phyloP scores from a whole-genome alignment of 1,139 yeast species.

The Candida anutae region DNA sequence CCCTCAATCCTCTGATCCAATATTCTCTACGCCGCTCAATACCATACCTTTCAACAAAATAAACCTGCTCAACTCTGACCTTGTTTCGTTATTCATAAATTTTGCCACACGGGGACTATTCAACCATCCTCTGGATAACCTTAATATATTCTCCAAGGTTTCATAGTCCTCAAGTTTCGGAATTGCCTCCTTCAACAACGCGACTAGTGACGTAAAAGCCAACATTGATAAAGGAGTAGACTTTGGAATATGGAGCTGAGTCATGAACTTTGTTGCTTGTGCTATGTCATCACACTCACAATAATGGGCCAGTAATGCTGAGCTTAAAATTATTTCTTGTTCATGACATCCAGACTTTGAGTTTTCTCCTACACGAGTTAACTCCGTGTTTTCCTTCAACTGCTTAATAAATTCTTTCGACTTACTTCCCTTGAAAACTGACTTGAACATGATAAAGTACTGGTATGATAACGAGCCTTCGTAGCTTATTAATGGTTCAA shows the following conservation, averaged over 20 bases:
- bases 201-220: constrained; percentile 27
- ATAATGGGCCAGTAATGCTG: constrained; percentile 21
- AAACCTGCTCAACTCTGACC: constrained; percentile 22
- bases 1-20: constrained; percentile 11
- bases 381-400: constrained; percentile 2
- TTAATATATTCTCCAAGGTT: constrained; percentile 22
- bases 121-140: constrained; percentile 25
- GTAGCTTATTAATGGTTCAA: constrained; percentile 12
- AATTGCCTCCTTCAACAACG: constrained; percentile 17
- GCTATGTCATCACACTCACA: constrained; percentile 12
- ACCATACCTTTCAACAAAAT: constrained; percentile 27
- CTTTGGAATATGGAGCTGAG: constrained; percentile 16
- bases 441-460: constrained; percentile 21
- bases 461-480: constrained; percentile 8
- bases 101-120: constrained; percentile 15
- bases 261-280: constrained; percentile 18
- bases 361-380: constrained; percentile 26
- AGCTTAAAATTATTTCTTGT: constrained; percentile 24
- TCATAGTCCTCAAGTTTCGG: constrained; percentile 16
- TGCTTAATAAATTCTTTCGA: constrained; percentile 2
- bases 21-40: constrained; percentile 21
- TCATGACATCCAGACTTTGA: no score
- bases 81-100: constrained; percentile 16
- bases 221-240: constrained; percentile 10
- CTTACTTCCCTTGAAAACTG: constrained; percentile 23